Base-by-base conservation (phyloP, 2,329 filamentous ascomycete species). In the Salinomyces thailandicus region DNA sequence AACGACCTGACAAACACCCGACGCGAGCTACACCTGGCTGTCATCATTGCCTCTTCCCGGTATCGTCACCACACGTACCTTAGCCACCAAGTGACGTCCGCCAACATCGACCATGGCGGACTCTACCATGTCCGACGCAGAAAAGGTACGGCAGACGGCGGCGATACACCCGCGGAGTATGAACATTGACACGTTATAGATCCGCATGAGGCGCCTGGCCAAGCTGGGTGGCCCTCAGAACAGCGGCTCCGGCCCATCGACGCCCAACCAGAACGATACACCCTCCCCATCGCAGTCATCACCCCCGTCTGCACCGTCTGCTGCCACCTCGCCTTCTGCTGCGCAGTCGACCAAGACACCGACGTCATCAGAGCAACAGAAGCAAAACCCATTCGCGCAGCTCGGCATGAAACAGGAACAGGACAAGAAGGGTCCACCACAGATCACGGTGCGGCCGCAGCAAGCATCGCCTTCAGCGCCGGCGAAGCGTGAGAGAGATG, bases 191-290 rank as follows among this genome's bases (percentile, higher is more conserved):
- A 43, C 32, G 26, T 34, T 18, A 33, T 51, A 79, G 76, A 80
- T 79, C 57, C 75, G 77, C 51, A 75, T 71, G 53, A 79, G 79
- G 63, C 74, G 77, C 36, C 67, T 80, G 33, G 76, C 75, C 38
- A 80, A 79, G 58, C 66, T 79, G 30, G 71, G 68, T 27, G 67
- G 63, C 19, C n/a, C n/a, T 17, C 15, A 45, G 47, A 32, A 13
- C 36, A 50, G 37, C 53, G 50, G 50, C 49, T 36, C 50, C 41
- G 48, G 33, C 17, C 22, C 44, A 27, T 24, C 43, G 19, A 17
- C 45, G 39, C 16, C 34, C 20, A 11, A 35, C 27, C 31, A 38
- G 19, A 38, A 38, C 12, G 32, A 14, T 5, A 18, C 38, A n/a
- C 36, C 27, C 41, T 40, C 45, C 39, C 43, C 44, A 45, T 37